A percentile compares a stretch with the other conserved stretches of the same genome.
These are phyloP conservation scores for Psilocybe sp. DNA, from an alignment of 768 basidiomycete species.

Conservation along the genomic window DNA sequence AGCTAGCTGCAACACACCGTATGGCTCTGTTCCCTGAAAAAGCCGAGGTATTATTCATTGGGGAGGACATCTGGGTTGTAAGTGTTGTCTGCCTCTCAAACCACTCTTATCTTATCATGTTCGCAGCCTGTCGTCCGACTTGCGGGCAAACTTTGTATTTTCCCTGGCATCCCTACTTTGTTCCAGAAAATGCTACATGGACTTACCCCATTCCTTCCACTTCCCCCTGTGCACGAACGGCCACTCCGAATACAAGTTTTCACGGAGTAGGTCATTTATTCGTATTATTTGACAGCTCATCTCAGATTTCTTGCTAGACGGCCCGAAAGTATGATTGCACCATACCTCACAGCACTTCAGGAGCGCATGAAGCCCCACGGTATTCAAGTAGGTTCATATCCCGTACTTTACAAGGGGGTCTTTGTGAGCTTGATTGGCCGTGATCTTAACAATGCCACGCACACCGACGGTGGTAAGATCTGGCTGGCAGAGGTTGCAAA, in stretches of 20 bases:
- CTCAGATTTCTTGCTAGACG: slow-evolving; percentile 31
- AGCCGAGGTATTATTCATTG: slow-evolving; percentile 79
- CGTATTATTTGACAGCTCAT: neutral
- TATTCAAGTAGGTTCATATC: slow-evolving; percentile 82
- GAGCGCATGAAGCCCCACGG: slow-evolving; percentile 69
- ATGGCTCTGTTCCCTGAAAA: slow-evolving; percentile 89
- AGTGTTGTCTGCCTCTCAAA: slow-evolving; percentile 23
- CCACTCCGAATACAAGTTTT: slow-evolving; percentile 82
- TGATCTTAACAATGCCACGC: slow-evolving; percentile 33
- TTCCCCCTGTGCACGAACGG: slow-evolving; percentile 72
- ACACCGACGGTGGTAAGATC: slow-evolving; percentile 43
- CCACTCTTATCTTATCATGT: neutral
- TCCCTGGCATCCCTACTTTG: slow-evolving; percentile 86
- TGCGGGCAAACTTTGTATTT: slow-evolving; percentile 82
- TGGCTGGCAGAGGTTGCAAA: slow-evolving; percentile 53
- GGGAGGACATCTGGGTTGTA: slow-evolving; percentile 83
- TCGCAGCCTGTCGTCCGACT: slow-evolving; percentile 81
- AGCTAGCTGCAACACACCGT: slow-evolving; percentile 70
- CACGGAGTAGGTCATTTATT: slow-evolving; percentile 53
- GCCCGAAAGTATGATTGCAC: slow-evolving; percentile 80
- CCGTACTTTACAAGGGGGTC: slow-evolving; percentile 60
- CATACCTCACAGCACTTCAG: slow-evolving; percentile 79
- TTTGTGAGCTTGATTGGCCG: slow-evolving; percentile 71
- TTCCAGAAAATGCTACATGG: slow-evolving; percentile 81
- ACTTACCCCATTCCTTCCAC: slow-evolving; percentile 69